These are phyloP conservation scores for Ganoderma leucocontextum DNA, from an alignment of 1,284 basidiomycete species.

Conservation along the genomic window DNA sequence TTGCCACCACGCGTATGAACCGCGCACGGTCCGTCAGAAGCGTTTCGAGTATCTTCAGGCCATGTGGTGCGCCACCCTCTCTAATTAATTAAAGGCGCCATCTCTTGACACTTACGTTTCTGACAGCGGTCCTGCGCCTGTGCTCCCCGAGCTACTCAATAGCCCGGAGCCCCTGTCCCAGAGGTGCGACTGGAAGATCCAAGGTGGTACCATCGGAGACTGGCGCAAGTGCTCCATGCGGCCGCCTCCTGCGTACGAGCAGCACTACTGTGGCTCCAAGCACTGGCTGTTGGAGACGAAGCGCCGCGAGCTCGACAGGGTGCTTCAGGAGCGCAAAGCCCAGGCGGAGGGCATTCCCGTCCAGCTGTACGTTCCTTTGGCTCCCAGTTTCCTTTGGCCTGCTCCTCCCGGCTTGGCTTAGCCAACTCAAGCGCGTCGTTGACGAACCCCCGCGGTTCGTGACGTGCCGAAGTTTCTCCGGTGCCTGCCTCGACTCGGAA, in stretches of 20 bases:
- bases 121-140: neutral
- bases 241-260: neutral
- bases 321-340: neutral
- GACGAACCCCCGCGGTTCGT: no score
- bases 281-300: neutral
- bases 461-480: neutral
- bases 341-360: neutral
- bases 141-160: neutral
- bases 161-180: neutral
- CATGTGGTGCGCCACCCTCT: neutral
- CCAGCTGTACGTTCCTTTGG: neutral
- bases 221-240: slow-evolving; percentile 4
- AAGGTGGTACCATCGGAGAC: neutral
- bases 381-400: neutral
- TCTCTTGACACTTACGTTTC: neutral
- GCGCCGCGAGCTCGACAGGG: neutral
- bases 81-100: no score
- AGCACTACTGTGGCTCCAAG: neutral
- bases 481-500: neutral
- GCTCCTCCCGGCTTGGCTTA: neutral
- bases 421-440: no score
- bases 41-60: neutral
- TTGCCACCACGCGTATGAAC: neutral
- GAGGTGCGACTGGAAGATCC: slow-evolving; percentile 1
- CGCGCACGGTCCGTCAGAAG: slow-evolving; percentile 1